Evolutionary conservation across 306 rosid genomes (phyloP).

Genomic region (Citrullus amarus): DNA sequence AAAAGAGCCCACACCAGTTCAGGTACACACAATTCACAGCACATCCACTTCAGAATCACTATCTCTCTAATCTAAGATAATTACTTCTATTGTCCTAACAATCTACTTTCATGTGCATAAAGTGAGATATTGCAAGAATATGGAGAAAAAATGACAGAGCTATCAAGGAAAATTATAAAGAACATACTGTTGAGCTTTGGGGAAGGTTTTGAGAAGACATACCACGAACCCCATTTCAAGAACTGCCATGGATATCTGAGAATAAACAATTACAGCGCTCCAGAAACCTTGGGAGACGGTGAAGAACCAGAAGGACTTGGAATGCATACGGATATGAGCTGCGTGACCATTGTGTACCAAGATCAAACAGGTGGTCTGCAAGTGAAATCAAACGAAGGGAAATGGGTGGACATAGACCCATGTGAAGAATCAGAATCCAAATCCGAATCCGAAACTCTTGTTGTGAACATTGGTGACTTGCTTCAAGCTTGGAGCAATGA

Average conservation of each 20-base stretch:
- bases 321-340: slow-evolving; percentile 94
- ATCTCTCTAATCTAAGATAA: neutral
- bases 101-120: slow-evolving; percentile 1
- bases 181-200: slow-evolving; percentile 51
- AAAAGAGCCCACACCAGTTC: slow-evolving; percentile 37
- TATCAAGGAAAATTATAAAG: slow-evolving; percentile 48
- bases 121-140: slow-evolving; percentile 76
- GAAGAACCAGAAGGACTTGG: slow-evolving; percentile 77
- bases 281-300: slow-evolving; percentile 21
- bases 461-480: slow-evolving; percentile 86
- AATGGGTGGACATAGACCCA: slow-evolving; percentile 76
- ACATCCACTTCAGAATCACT: neutral
- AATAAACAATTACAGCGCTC: slow-evolving; percentile 66
- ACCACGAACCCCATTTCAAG: slow-evolving; percentile 46
- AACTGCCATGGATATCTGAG: slow-evolving; percentile 80
- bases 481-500: slow-evolving; percentile 96
- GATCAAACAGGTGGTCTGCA: slow-evolving; percentile 88
- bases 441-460: slow-evolving; percentile 21
- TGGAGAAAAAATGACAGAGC: slow-evolving; percentile 71
- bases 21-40: slow-evolving; percentile 26
- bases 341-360: slow-evolving; percentile 68
- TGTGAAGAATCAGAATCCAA: slow-evolving; percentile 42
- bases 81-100: neutral
- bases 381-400: slow-evolving; percentile 58
- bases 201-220: slow-evolving; percentile 40